These are phyloP conservation scores for Torrubiellomyces zombiae DNA, from an alignment of 2,329 filamentous ascomycete genomes.

Conservation along the genomic window DNA sequence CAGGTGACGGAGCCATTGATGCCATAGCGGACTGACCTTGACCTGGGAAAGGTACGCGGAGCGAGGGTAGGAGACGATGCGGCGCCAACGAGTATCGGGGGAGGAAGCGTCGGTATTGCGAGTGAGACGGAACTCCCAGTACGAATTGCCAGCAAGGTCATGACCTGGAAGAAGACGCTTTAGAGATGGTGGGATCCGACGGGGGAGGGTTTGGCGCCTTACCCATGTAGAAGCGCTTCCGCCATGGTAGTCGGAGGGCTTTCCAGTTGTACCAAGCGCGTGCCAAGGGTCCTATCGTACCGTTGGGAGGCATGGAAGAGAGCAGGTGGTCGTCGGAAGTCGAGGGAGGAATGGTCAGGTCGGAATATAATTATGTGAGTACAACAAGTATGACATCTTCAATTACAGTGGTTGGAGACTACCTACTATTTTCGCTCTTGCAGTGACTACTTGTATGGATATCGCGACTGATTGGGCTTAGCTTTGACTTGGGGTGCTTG, in stretches of 20 bases:
- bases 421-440: no score
- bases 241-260: slow-evolving; percentile 44
- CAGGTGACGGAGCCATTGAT: slow-evolving; percentile 51
- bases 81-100: slow-evolving; percentile 32
- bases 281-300: slow-evolving; percentile 17
- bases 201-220: slow-evolving; percentile 8
- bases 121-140: slow-evolving; percentile 47
- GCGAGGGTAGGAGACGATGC: slow-evolving; percentile 43
- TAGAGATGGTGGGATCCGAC: slow-evolving; percentile 1
- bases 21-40: slow-evolving; percentile 44
- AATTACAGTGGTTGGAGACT: no score
- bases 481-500: no score
- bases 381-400: no score
- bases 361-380: no score
- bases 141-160: slow-evolving; percentile 50
- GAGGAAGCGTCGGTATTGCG: slow-evolving; percentile 15
- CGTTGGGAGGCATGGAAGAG: no score
- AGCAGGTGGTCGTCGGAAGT: no score
- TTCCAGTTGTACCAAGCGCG: slow-evolving; percentile 46
- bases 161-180: slow-evolving; percentile 25
- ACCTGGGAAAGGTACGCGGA: slow-evolving; percentile 37
- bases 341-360: no score
- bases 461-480: no score
- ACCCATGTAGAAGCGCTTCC: slow-evolving; percentile 46
- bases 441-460: no score